These are phyloP conservation scores for Colletotrichum musae DNA, from an alignment of 2,329 filamentous ascomycete genomes.

Conservation along the genomic window DNA sequence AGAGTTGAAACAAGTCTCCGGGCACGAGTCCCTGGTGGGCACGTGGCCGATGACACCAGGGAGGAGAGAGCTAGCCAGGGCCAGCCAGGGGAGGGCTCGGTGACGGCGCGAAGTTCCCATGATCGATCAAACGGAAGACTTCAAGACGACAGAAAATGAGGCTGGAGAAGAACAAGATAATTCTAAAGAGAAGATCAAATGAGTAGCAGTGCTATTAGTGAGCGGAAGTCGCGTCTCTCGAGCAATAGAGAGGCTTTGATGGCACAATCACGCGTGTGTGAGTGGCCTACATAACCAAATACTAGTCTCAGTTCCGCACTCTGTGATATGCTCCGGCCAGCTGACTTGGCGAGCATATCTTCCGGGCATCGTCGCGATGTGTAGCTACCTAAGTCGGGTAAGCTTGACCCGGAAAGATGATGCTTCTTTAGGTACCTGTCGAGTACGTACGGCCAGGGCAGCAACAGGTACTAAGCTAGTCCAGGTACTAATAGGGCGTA, in stretches of 20 bases:
- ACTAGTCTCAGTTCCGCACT: not conserved
- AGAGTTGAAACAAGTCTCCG: conserved; percentile 18
- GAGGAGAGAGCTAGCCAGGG: not conserved
- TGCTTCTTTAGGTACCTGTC: not conserved
- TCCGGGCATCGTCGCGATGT: not conserved
- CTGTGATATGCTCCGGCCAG: not conserved
- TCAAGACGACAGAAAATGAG: not conserved
- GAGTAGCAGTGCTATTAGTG: not conserved
- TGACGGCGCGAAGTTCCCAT: not conserved
- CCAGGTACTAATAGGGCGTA: not conserved
- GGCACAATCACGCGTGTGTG: not conserved
- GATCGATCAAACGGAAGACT: not conserved
- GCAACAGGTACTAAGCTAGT: not conserved
- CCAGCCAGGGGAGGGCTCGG: not conserved
- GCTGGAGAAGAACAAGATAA: not conserved
- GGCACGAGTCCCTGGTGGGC: conserved; percentile 22
- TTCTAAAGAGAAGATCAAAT: not conserved
- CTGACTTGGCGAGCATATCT: not conserved
- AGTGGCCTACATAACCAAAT: conserved; percentile 2
- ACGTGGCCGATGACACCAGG: not conserved
- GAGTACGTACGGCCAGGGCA: not conserved
- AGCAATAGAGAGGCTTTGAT: not conserved
- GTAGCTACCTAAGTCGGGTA: not conserved
- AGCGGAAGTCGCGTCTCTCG: not conserved
- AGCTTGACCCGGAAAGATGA: not conserved